phyloP scores from a whole-genome alignment of 192 early-diverging fungal species.

The Entophlyctis helioformis region DNA sequence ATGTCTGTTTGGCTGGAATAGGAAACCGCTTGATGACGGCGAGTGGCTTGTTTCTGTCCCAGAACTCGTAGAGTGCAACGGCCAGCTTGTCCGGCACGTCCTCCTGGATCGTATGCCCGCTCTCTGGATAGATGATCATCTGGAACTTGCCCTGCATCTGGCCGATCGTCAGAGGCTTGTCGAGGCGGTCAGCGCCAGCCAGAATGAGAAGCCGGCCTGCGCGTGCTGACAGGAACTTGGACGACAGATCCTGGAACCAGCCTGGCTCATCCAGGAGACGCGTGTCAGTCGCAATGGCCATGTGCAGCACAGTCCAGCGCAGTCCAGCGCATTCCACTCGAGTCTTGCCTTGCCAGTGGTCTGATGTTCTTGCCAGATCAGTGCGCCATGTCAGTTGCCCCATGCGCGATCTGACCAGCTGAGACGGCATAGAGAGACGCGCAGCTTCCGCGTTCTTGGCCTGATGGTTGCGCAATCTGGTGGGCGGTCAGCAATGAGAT shows the following conservation, averaged over 20 bases:
- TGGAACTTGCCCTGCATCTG: conserved; percentile 46
- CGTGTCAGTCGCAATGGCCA: neutral
- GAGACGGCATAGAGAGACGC: conserved; percentile 8
- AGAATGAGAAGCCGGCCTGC: conserved; percentile 22
- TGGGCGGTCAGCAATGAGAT: too few species aligned
- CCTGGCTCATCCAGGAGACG: conserved; percentile 5
- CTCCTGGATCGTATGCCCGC: conserved; percentile 32
- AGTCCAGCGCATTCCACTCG: too few species aligned
- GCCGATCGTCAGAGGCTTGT: conserved; percentile 36
- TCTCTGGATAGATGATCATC: conserved; percentile 31
- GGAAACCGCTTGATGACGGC: conserved; percentile 23
- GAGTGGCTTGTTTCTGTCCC: conserved; percentile 14
- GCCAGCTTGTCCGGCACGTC: conserved; percentile 31
- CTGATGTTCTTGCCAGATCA: neutral
- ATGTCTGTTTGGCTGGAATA: conserved; percentile 10
- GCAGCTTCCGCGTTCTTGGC: conserved; percentile 10
- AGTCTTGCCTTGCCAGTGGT: neutral
- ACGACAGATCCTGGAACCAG: conserved; percentile 30
- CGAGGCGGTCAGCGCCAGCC: conserved; percentile 34
- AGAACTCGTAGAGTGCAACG: conserved; percentile 21
- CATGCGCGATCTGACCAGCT: conserved; percentile 2
- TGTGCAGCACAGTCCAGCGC: too few species aligned
- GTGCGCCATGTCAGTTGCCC: neutral
- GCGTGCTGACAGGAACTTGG: conserved; percentile 21
- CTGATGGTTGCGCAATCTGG: neutral